Evolutionary conservation across 192 early-diverging fungal species (phyloP).

Genomic region (Rhizophlyctis rosea): DNA sequence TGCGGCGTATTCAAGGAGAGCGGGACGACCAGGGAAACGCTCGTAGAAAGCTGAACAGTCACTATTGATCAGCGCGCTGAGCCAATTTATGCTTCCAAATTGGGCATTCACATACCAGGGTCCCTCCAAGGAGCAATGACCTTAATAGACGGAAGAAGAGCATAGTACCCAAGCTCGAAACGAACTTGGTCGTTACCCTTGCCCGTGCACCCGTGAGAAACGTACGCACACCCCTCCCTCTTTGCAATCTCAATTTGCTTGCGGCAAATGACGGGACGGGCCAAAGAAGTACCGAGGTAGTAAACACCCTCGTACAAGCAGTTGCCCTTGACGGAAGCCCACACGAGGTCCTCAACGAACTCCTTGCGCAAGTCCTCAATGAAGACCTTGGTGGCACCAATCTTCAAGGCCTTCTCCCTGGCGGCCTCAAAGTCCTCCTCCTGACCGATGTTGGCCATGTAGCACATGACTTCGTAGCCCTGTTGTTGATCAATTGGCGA

Average conservation of each 20-base stretch:
- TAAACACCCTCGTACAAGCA: conserved; percentile 94
- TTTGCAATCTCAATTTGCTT: conserved; percentile 86
- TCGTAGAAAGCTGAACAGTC: conserved; percentile 74
- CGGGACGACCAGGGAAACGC: conserved; percentile 89
- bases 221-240: conserved; percentile 89
- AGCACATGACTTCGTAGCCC: conserved; percentile 95
- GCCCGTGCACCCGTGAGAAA: conserved; percentile 99
- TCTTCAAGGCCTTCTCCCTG: conserved; percentile 82
- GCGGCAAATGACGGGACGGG: conserved; percentile 93
- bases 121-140: conserved; percentile 98
- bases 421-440: conserved; percentile 98
- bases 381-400: conserved; percentile 92
- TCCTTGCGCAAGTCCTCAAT: conserved; percentile 94
- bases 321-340: conserved; percentile 92
- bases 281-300: conserved; percentile 94
- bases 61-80: background rate
- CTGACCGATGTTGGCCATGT: conserved; percentile 98
- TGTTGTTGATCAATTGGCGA: conserved; percentile 12
- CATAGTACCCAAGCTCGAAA: conserved; percentile 98
- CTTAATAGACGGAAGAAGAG: conserved; percentile 88
- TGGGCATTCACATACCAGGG: conserved; percentile 55
- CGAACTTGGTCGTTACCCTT: conserved; percentile 99
- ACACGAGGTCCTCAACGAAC: conserved; percentile 91
- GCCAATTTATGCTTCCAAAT: background rate
- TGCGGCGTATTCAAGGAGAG: conserved; percentile 87